Evolutionary conservation across 352 stramenopile genomes (phyloP).

Genomic region (Pythium phragmiticola): DNA sequence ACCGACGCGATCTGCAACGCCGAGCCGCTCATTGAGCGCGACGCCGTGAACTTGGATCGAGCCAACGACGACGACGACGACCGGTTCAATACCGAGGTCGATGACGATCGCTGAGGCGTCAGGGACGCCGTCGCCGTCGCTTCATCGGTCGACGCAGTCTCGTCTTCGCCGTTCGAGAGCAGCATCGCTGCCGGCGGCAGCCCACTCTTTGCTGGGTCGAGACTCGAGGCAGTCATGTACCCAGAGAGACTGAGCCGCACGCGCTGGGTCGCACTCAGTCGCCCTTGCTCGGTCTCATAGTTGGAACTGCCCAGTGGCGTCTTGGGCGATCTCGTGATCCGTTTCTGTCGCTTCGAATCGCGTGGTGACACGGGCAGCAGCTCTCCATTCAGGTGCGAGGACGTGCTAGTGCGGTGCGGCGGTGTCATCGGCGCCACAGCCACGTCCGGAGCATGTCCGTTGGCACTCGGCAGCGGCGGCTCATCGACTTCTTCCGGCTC

Average conservation of each 20-base stretch:
- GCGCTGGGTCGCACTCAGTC: conserved; percentile 56
- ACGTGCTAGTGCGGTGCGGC: not conserved
- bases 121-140: not conserved
- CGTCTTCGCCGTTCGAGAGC: not conserved
- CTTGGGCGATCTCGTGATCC: conserved; percentile 39
- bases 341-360: conserved; percentile 22
- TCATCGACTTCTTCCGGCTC: conserved; percentile 16
- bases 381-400: not conserved
- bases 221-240: conserved; percentile 32
- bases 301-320: conserved; percentile 44
- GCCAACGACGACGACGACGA: conserved; percentile 25
- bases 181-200: not conserved
- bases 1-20: conserved; percentile 41
- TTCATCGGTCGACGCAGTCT: not conserved
- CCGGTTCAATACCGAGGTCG: conserved; percentile 27
- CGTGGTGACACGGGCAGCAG: conserved; percentile 16
- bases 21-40: conserved; percentile 18
- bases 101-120: not conserved
- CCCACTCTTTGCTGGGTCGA: conserved; percentile 11
- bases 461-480: not conserved
- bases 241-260: conserved; percentile 53
- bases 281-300: conserved; percentile 30
- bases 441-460: not conserved
- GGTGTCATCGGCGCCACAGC: conserved; percentile 11
- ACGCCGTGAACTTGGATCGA: conserved; percentile 32